phyloP scores from a whole-genome alignment of 1,139 yeast species.

The Hemisphaericaspora subhashii region DNA sequence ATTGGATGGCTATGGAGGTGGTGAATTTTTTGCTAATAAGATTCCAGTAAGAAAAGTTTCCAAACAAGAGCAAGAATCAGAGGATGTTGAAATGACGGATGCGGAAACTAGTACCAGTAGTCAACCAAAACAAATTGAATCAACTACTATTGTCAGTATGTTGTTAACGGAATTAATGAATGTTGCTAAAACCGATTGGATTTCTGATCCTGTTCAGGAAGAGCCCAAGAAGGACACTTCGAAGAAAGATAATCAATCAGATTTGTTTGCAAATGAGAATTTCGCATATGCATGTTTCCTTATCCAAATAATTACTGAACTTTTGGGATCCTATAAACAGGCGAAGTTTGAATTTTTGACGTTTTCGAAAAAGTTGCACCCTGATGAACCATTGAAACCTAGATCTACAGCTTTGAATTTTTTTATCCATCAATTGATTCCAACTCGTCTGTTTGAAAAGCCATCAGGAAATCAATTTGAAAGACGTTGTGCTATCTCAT shows the following conservation, averaged over 20 bases:
- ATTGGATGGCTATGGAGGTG: conserved; percentile 48
- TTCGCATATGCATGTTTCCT: conserved; percentile 70
- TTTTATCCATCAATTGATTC: conserved; percentile 73
- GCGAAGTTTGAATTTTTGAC: conserved; percentile 82
- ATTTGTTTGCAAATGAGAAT: conserved; percentile 39
- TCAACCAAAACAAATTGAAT: conserved; percentile 18
- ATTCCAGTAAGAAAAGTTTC: conserved; percentile 20
- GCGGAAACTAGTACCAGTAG: neutral
- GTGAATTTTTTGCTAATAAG: conserved; percentile 16
- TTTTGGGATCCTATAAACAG: conserved; percentile 74
- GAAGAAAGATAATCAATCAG: conserved; percentile 22
- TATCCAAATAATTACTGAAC: conserved; percentile 66
- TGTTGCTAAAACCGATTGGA: conserved; percentile 53
- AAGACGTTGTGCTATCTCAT: conserved; percentile 46
- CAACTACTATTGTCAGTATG: conserved; percentile 63
- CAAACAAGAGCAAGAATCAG: conserved; percentile 12
- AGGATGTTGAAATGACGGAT: conserved; percentile 38
- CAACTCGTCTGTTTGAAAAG: conserved; percentile 46
- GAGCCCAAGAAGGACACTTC: conserved; percentile 17
- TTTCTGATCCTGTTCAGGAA: conserved; percentile 29
- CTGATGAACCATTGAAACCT: conserved; percentile 45
- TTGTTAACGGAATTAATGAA: conserved; percentile 66
- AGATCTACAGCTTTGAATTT: conserved; percentile 76
- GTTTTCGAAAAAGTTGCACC: conserved; percentile 57
- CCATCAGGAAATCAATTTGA: conserved; percentile 34